Conservation (phyloP, 192 early-diverging fungal species). For the Mortierella antarctica region DNA sequence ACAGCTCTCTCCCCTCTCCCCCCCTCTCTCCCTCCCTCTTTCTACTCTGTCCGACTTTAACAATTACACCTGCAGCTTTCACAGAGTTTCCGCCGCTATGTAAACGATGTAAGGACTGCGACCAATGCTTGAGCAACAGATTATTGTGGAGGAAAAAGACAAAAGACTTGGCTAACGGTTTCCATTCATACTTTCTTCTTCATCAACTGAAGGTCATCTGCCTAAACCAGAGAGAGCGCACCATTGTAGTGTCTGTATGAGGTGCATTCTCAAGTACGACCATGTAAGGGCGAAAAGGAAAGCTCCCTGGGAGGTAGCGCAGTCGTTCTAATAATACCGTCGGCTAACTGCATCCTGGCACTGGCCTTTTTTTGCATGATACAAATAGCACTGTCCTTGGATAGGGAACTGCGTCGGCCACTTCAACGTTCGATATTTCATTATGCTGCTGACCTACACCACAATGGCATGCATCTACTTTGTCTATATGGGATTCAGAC, state of each 20-base stretch:
- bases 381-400: constrained; percentile 73
- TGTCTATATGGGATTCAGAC: constrained; percentile 51
- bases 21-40: background rate
- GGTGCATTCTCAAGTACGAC: constrained; percentile 81
- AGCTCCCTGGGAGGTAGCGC: too few relatives aligned
- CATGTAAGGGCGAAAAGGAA: constrained; percentile 52
- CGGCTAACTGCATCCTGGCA: background rate
- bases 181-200: background rate
- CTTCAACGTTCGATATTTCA: constrained; percentile 77
- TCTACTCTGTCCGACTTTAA: background rate
- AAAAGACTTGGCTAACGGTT: background rate
- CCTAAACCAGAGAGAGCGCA: constrained; percentile 83
- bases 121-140: background rate
- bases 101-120: constrained; percentile 17
- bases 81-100: constrained; percentile 18
- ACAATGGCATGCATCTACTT: constrained; percentile 55
- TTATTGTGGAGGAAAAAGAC: background rate
- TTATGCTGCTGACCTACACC: constrained; percentile 74
- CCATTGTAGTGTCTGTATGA: constrained; percentile 78
- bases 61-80: background rate
- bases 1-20: background rate
- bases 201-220: constrained; percentile 55
- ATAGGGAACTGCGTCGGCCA: constrained; percentile 83
- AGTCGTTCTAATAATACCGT: too few relatives aligned
- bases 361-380: background rate